Conservation (phyloP, 164 flowering plant species). For the Dillenia turbinata region DNA sequence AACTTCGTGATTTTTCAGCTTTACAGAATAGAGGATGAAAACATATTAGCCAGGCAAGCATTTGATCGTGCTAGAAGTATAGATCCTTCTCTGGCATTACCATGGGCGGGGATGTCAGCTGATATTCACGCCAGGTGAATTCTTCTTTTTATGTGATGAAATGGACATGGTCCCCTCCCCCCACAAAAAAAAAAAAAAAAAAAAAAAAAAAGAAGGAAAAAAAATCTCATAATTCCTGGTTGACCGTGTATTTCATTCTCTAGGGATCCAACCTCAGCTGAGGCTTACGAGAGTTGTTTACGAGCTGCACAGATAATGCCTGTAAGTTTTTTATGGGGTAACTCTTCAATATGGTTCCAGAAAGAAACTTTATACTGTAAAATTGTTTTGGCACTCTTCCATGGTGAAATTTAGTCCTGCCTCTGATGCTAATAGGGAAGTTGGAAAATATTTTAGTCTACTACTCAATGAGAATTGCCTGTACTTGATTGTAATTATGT, state of each 20-base stretch:
- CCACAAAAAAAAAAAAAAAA: too few relatives aligned
- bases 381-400: too few relatives aligned
- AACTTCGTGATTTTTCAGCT: conserved; percentile 39
- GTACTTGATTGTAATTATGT: too few relatives aligned
- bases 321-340: conserved; percentile 33
- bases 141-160: conserved; percentile 5
- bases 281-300: conserved; percentile 88
- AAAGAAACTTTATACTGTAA: too few relatives aligned
- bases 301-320: conserved; percentile 83
- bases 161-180: too few relatives aligned
- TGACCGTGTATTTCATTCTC: conserved; percentile 1
- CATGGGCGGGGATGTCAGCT: conserved; percentile 98
- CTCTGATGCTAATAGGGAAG: too few relatives aligned
- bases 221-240: too few relatives aligned
- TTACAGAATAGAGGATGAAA: conserved; percentile 53
- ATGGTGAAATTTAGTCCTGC: too few relatives aligned
- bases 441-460: too few relatives aligned
- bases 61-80: conserved; percentile 95
- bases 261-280: conserved; percentile 53
- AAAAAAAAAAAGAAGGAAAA: too few relatives aligned
- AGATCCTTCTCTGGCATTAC: conserved; percentile 93
- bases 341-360: too few relatives aligned
- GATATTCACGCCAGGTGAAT: conserved; percentile 55
- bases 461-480: too few relatives aligned
- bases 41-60: conserved; percentile 59